These are phyloP conservation scores for Cyclotella baltica DNA, from an alignment of 108 stramenopile species.

Conservation along the genomic window DNA sequence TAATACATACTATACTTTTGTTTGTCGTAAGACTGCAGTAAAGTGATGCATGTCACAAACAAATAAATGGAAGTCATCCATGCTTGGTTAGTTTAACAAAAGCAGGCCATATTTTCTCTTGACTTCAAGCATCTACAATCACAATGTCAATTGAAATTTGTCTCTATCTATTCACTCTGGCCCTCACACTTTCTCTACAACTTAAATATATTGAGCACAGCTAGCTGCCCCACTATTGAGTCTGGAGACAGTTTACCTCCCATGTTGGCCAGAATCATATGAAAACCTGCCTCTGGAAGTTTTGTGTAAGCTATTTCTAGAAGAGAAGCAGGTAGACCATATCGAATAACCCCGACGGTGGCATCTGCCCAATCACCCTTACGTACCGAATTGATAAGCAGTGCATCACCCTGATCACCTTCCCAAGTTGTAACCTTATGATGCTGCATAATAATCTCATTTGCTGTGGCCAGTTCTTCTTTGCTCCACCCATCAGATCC, in stretches of 20 bases:
- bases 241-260: constrained; percentile 37
- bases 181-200: too few species aligned
- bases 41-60: too few species aligned
- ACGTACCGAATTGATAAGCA: constrained; percentile 59
- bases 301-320: constrained; percentile 51
- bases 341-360: constrained; percentile 55
- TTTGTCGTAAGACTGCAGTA: too few species aligned
- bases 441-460: constrained; percentile 5
- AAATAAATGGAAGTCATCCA: too few species aligned
- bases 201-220: constrained; percentile 48
- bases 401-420: background rate
- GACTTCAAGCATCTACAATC: too few species aligned
- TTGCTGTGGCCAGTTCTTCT: background rate
- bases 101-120: too few species aligned
- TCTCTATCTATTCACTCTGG: too few species aligned
- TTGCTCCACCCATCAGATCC: background rate
- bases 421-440: background rate
- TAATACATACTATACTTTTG: too few species aligned
- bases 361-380: constrained; percentile 67
- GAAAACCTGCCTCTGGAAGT: constrained; percentile 52
- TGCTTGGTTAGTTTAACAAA: too few species aligned
- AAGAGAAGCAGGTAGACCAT: constrained; percentile 50
- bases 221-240: constrained; percentile 28
- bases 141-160: too few species aligned
- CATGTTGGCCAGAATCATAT: constrained; percentile 35